phyloP scores from a whole-genome alignment of 2,329 filamentous ascomycete species.

The Neofusicoccum kwambonambiense region DNA sequence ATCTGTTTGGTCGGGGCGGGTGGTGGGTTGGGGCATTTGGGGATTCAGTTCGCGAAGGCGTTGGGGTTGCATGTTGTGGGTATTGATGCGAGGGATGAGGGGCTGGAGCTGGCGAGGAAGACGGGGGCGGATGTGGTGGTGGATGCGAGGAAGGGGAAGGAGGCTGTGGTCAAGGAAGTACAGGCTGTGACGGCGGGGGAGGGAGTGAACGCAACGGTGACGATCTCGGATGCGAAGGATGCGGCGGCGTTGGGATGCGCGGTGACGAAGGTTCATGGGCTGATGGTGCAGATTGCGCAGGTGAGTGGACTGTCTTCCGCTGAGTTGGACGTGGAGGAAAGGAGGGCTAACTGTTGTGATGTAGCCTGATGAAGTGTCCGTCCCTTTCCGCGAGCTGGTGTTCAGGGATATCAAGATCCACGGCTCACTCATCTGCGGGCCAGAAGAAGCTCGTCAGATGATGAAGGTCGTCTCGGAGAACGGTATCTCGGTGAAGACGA shows the following conservation, averaged over 20 bases:
- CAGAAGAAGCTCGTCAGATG: conserved; percentile 49
- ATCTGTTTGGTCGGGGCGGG: conserved; percentile 36
- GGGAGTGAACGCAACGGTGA: conserved; percentile 55
- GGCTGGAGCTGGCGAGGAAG: conserved; percentile 47
- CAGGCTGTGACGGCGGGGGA: conserved; percentile 48
- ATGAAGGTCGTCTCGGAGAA: conserved; percentile 47
- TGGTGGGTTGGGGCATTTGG: conserved; percentile 49
- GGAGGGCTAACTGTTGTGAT: neutral
- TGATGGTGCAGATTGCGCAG: conserved; percentile 60
- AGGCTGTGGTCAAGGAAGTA: conserved; percentile 49
- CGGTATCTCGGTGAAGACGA: conserved; percentile 51
- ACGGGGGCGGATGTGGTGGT: conserved; percentile 53
- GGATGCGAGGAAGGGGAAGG: conserved; percentile 52
- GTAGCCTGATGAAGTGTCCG: conserved; percentile 36
- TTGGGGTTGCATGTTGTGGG: conserved; percentile 54
- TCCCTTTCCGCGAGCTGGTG: conserved; percentile 50
- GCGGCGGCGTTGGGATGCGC: conserved; percentile 54
- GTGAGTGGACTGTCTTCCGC: conserved; percentile 22
- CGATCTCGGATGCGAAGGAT: conserved; percentile 52
- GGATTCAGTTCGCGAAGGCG: conserved; percentile 52
- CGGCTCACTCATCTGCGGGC: conserved; percentile 47
- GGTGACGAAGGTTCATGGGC: conserved; percentile 60
- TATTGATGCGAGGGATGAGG: conserved; percentile 56
- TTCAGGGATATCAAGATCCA: conserved; percentile 54
- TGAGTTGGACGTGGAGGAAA: too few species aligned